Base-by-base conservation (phyloP, 2,329 filamentous ascomycete genomes). In the Pseudogymnoascus sp. region DNA sequence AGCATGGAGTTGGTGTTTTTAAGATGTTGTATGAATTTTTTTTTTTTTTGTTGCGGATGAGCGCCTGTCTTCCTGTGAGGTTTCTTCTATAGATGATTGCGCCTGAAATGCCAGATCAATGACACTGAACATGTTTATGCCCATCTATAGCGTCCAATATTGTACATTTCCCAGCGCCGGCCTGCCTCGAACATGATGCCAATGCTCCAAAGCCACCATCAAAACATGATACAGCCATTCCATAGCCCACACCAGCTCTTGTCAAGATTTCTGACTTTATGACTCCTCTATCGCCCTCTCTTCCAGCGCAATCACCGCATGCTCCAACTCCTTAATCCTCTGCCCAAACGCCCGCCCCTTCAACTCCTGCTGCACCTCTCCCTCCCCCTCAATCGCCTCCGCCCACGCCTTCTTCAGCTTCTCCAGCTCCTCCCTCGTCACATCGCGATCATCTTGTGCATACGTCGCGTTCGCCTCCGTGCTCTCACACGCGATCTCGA, bases 401-500 rank as follows among this genome's bases (percentile, higher is more conserved):
- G 70, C 67, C 62, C 69, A 73, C 69, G 71, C 70, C 38, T 63
- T 65, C 65, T 73, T 71, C 56, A 74, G 63, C 42, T 76, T 74
- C 61, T 78, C 72, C 59, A 80, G 68, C 4, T 78, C 78, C 62
- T 80, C 77, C 31, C 78, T 76, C 3, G 78, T 77, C 3, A 78
- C 76, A 37, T 75, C 75, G 3, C 78, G 74, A 66, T 81, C 79
- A 0, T 74, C 78, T 10, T 74, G 74, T 1, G 78, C 78, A 69
- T 80, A 81, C 62, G 78, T 76, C 2, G 78, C 77, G 1, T 74
- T 70, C 31, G 71, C 72, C 42, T 78, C 75, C 1, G 78, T 80
- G 65, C 77, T 78, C 62, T 81, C 78, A 0, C 75, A 74, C 3
- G 78, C 78, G 65, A 81, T 80, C 70, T 81, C 78, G 63, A 80